Evolutionary conservation across 2,329 filamentous ascomycete species (phyloP), one percentile per base, ranked within the genome.

Genomic region (Epichloe sp.): DNA sequence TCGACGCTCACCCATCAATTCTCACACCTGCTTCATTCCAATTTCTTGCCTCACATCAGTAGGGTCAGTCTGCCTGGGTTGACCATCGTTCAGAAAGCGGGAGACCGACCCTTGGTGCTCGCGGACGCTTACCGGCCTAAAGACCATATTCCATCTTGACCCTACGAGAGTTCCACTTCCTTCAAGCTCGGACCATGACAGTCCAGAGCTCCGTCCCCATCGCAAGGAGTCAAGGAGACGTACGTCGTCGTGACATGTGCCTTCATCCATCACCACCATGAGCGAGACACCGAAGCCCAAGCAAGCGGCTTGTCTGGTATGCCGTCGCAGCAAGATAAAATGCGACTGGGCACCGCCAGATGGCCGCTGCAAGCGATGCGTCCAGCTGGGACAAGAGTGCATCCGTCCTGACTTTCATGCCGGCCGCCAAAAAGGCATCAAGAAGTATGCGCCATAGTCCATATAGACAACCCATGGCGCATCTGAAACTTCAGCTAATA

Each of bases 401-500:
- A 69, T 85, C 5, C 79, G 85, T 2, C 83, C 77, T n/a, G 77
- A 77, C n/a, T 86, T 86, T 60, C 83, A 86, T 55, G 76, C 86
- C 4, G 84, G 84, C 7, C 73, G 85, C 47, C 83, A 86, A 60
- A 87, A 87, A 61, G 85, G 84, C 21, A 83, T 87, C 54, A 88
- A 87, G 64, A 88, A 88, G 84, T 84, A 66, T 66, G 71, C 12
- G 42, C 26, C 11, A 11, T 21, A 8, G 14, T 31, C 31, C 31
- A 10, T 31, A 4, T 31, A 31, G 10, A 31, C 26, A 31, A 7
- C 2, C 26, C 26, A 31, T 31, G 26, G 26, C 8, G 26, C 7
- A 31, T 31, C 31, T 4, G 10, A 31, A 17, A 35, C 44, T 35
- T 17, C 5, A 7, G n/a, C 17, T 23, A n/a, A 48, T n/a, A 15